A percentile compares a stretch with the other conserved stretches of the same genome.
Evolutionary conservation across 495 filamentous ascomycete genomes (phyloP).

Genomic region (Aspergillus affinis): DNA sequence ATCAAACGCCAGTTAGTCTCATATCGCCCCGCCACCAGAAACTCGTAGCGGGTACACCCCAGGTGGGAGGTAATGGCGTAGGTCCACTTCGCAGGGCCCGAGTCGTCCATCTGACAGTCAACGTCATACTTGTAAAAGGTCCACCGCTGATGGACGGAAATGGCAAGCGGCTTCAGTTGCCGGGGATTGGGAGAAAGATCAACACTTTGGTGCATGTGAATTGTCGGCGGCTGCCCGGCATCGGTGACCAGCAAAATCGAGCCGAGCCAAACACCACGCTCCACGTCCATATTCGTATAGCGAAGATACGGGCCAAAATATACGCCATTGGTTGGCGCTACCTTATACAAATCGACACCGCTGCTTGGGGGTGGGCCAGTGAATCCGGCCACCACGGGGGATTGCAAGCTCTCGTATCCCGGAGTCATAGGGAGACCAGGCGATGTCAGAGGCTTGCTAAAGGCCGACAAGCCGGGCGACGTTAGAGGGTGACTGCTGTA

Average conservation of each 20-base stretch:
- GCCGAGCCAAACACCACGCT: slow-evolving; percentile 86
- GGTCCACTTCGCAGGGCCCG: slow-evolving; percentile 84
- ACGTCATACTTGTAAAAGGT: slow-evolving; percentile 95
- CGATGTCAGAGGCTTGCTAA: slow-evolving; percentile 74
- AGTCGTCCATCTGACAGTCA: slow-evolving; percentile 86
- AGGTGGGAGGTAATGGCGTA: slow-evolving; percentile 97
- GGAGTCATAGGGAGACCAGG: slow-evolving; percentile 74
- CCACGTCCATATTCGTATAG: slow-evolving; percentile 96
- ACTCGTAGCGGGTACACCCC: slow-evolving; percentile 95
- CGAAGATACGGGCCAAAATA: slow-evolving; percentile 96
- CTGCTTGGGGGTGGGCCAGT: slow-evolving; percentile 80
- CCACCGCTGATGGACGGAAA: slow-evolving; percentile 88
- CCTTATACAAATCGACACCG: slow-evolving; percentile 89
- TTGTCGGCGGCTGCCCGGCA: slow-evolving; percentile 89
- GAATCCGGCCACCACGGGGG: slow-evolving; percentile 72
- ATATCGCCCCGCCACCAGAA: slow-evolving; percentile 87
- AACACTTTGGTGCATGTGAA: slow-evolving; percentile 88
- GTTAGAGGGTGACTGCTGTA: slow-evolving; percentile 72
- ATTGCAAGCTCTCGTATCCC: slow-evolving; percentile 72
- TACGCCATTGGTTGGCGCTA: slow-evolving; percentile 92
- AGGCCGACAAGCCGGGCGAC: slow-evolving; percentile 67
- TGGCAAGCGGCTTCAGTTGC: slow-evolving; percentile 80
- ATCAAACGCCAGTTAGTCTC: slow-evolving; percentile 98
- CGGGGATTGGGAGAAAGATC: slow-evolving; percentile 92
- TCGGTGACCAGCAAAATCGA: slow-evolving; percentile 84